Percentiles rank a stretch among this genome's conserved stretches.
Conservation (phyloP, 805 yeast genomes). For the Lipomyces yamadae region DNA sequence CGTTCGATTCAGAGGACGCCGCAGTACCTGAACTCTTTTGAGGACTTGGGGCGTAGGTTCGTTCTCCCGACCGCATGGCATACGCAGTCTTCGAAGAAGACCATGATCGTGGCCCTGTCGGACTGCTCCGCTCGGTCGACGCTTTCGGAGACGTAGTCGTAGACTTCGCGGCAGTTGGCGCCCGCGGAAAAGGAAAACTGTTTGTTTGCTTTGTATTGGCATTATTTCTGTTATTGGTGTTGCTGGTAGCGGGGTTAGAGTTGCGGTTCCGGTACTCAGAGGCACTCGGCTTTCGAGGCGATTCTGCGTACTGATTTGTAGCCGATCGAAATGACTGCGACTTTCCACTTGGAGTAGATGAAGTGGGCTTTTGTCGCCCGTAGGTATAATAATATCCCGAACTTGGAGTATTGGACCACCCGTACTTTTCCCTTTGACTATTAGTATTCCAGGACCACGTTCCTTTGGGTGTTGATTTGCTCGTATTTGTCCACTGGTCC, state of each 20-base stretch:
- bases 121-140: not conserved
- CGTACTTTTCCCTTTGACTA: constrained; percentile 9
- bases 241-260: constrained; percentile 1
- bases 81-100: not conserved
- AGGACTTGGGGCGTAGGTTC: constrained; percentile 1
- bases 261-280: not conserved
- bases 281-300: constrained; percentile 17
- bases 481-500: not conserved
- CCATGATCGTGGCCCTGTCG: not conserved
- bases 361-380: not conserved
- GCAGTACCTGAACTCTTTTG: not conserved
- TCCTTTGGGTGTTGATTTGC: not conserved
- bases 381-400: constrained; percentile 4
- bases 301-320: not conserved
- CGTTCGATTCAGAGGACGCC: not conserved
- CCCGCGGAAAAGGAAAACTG: not conserved
- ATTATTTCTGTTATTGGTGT: not conserved
- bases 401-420: constrained; percentile 11
- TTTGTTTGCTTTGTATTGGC: not conserved
- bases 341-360: constrained; percentile 12
- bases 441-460: constrained; percentile 1
- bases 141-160: not conserved
- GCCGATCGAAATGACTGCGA: not conserved
- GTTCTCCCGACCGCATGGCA: not conserved
- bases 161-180: constrained; percentile 6